Evolutionary conservation across 2,329 filamentous ascomycete species (phyloP).

Genomic region (Alternaria ethzedia): DNA sequence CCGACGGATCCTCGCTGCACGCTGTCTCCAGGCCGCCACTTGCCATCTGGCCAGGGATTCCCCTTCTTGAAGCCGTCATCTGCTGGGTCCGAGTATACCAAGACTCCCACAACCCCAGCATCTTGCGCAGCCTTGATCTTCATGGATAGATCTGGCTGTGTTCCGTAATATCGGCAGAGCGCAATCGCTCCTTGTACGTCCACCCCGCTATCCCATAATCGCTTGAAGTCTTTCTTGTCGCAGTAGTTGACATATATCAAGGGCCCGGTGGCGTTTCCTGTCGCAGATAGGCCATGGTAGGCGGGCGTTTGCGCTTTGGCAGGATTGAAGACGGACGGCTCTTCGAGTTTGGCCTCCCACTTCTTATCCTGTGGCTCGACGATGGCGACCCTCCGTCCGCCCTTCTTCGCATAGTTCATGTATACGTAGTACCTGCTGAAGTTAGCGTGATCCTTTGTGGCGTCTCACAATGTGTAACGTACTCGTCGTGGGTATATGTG

Average conservation of each 20-base stretch:
- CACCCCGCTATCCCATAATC: constrained; percentile 72
- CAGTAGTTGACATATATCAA: constrained; percentile 94
- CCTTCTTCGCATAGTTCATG: constrained; percentile 83
- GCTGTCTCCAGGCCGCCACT: constrained; percentile 79
- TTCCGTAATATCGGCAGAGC: constrained; percentile 80
- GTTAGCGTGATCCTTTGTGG: constrained; percentile 19
- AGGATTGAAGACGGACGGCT: constrained; percentile 72
- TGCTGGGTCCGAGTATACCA: constrained; percentile 89
- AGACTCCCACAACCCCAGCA: constrained; percentile 83
- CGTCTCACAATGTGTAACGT: constrained; percentile 22
- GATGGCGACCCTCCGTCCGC: constrained; percentile 81
- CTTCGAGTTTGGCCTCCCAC: constrained; percentile 86
- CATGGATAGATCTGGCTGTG: constrained; percentile 72
- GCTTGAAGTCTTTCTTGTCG: constrained; percentile 80
- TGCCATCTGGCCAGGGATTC: constrained; percentile 74
- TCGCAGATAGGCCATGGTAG: constrained; percentile 89
- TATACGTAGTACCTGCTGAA: constrained; percentile 73
- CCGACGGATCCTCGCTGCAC: constrained; percentile 84
- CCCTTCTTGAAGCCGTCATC: constrained; percentile 83
- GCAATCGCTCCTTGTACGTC: constrained; percentile 80
- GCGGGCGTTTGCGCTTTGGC: constrained; percentile 68
- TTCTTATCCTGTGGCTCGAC: constrained; percentile 69
- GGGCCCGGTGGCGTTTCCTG: constrained; percentile 84
- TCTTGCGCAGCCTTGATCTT: constrained; percentile 91
- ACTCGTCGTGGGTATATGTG: constrained; percentile 73